Percentiles rank a stretch among this genome's conserved stretches.
Evolutionary conservation across 1,284 basidiomycete species (phyloP).

Genomic region (Ceratobasidium sp.): DNA sequence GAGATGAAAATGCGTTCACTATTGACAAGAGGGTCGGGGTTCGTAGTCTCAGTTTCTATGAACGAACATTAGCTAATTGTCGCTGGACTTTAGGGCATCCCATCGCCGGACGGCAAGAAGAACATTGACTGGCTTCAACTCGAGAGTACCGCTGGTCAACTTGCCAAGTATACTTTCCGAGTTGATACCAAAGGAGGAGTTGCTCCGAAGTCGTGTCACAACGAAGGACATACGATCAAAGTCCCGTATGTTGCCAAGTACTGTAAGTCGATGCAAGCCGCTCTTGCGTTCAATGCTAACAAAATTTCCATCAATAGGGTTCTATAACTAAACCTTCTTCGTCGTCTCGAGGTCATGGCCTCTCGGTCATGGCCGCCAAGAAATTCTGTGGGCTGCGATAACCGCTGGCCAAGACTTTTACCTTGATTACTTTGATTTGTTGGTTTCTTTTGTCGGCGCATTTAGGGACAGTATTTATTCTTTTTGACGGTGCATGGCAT

Average conservation of each 20-base stretch:
- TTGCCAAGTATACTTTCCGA: slow-evolving; percentile 63
- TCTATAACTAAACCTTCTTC: slow-evolving; percentile 40
- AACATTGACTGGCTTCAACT: slow-evolving; percentile 68
- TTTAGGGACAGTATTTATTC: neutral
- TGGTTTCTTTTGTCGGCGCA: too few species aligned
- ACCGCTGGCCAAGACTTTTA: neutral
- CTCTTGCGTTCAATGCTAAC: neutral
- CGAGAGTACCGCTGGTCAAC: slow-evolving; percentile 55
- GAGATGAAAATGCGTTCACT: slow-evolving; percentile 59
- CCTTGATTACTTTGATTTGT: neutral
- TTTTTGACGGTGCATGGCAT: too few species aligned
- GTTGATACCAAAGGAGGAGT: slow-evolving; percentile 68
- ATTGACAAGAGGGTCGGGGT: slow-evolving; percentile 55
- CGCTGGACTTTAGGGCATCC: slow-evolving; percentile 46
- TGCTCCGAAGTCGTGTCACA: slow-evolving; percentile 57
- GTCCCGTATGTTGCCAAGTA: slow-evolving; percentile 63
- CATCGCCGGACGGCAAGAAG: slow-evolving; percentile 56
- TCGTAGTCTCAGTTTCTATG: neutral
- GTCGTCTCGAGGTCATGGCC: neutral
- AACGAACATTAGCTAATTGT: neutral
- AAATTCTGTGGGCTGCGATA: neutral
- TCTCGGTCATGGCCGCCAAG: neutral
- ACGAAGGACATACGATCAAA: slow-evolving; percentile 53
- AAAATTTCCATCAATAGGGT: slow-evolving; percentile 38
- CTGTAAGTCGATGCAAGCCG: slow-evolving; percentile 46